Percentiles rank a stretch among this genome's conserved stretches.
Conservation (phyloP, 805 yeast genomes). For the Debaryomyces maramus region DNA sequence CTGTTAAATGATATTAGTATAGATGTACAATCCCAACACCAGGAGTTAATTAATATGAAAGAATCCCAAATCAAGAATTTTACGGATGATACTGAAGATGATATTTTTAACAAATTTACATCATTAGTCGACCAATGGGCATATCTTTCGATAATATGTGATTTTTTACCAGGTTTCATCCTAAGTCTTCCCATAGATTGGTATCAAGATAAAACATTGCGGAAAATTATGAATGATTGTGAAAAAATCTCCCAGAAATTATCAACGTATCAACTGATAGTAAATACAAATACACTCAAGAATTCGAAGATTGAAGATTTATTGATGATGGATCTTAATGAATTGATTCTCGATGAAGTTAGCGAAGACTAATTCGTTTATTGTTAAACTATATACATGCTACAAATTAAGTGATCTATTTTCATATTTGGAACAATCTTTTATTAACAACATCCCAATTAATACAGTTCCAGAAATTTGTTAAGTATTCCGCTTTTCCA, state of each 20-base stretch:
- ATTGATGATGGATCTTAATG: slow-evolving; percentile 22
- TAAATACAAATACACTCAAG: slow-evolving; percentile 16
- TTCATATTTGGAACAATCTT: slow-evolving; percentile 43
- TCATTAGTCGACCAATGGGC: slow-evolving; percentile 20
- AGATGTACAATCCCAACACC: slow-evolving; percentile 1
- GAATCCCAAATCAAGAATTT: slow-evolving; percentile 11
- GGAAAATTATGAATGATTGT: slow-evolving; percentile 28
- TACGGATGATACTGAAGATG: slow-evolving; percentile 9
- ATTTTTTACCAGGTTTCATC: slow-evolving; percentile 33
- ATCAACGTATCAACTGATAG: slow-evolving; percentile 16
- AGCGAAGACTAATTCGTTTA: background rate
- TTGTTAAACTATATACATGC: slow-evolving; percentile 7
- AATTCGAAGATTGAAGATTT: slow-evolving; percentile 19
- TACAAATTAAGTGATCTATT: background rate
- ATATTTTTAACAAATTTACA: slow-evolving; percentile 6
- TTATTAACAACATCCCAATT: slow-evolving; percentile 78
- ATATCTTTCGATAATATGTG: slow-evolving; percentile 21
- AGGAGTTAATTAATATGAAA: slow-evolving; percentile 12
- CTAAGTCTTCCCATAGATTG: slow-evolving; percentile 36
- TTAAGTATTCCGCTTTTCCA: slow-evolving; percentile 71
- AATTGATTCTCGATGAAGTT: slow-evolving; percentile 6
- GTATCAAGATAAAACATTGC: slow-evolving; percentile 31
- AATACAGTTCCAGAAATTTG: slow-evolving; percentile 71
- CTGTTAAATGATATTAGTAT: slow-evolving; percentile 11
- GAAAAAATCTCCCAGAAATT: slow-evolving; percentile 22